Evolutionary conservation across 345 rosid genomes (phyloP), one percentile per base, ranked within the genome.

Genomic region (Gossypium raimondii): DNA sequence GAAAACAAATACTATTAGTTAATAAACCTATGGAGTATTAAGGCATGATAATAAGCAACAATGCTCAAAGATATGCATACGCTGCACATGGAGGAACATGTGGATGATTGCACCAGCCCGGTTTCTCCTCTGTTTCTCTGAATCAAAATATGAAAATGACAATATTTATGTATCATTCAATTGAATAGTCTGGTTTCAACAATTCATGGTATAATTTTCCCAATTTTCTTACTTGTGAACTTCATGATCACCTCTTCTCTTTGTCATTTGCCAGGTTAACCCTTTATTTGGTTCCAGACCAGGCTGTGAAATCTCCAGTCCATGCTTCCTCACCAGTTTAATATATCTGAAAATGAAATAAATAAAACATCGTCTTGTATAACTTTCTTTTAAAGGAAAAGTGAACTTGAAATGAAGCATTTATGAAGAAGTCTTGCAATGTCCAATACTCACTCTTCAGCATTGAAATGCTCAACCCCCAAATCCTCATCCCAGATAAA

Each of bases 401-500:
- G 51, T 50, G 41, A 70, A 69, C 43, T 14, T 44, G 55, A 45
- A 34, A 27, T 29, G 24, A 59, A 59, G 66, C 29, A 44, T 45
- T 57, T 41, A 45, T 41, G 9, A 45, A 75, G 43, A 75, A 34
- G 41, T 16, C 57, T 27, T 25, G 38, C 27, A 16, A 55, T 38
- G 60, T 68, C 24, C 55, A 27, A 65, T n/a, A 86, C 98, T 87
- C 79, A 96, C 99, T 89, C 87, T 82, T 91, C 98, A 62, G 97
- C 94, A 77, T 89, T 79, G 75, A 93, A 96, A 84, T 96, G 90
- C 80, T 92, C 93, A 14, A 96, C 98, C 44, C 98, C 97, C 64
- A 95, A 86, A 79, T 95, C 99, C 81, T 96, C 99, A 65, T 93
- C 98, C 97, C 99, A 95, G 68, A 93, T 89, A 80, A 95, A 95